Conservation (phyloP, 108 stramenopile genomes). For the Skeletonema menzelii region DNA sequence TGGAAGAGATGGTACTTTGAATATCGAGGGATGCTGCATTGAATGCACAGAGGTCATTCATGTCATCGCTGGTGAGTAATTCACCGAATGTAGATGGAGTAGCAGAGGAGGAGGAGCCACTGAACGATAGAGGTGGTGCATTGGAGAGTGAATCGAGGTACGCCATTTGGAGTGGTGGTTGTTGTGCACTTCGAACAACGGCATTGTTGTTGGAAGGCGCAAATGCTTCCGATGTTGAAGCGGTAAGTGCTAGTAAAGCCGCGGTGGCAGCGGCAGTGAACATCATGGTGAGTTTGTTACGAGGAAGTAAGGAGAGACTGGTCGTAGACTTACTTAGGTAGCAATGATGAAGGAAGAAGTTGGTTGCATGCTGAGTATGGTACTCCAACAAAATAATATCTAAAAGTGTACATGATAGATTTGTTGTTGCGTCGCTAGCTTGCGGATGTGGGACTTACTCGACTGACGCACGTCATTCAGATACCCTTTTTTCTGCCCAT, state of each 20-base stretch:
- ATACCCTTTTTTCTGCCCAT: too few species aligned
- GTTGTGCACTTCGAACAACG: background rate
- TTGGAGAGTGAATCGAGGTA: background rate
- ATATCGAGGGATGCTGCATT: conserved; percentile 1
- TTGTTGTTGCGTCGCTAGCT: too few species aligned
- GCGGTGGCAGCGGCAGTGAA: background rate
- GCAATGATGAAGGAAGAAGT: too few species aligned
- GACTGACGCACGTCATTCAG: too few species aligned
- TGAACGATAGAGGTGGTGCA: background rate
- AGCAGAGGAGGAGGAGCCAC: background rate
- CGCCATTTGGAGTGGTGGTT: background rate
- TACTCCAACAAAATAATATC: too few species aligned
- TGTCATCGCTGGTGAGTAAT: background rate
- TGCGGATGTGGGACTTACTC: too few species aligned
- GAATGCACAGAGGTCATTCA: conserved; percentile 1
- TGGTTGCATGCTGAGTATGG: too few species aligned
- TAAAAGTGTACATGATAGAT: too few species aligned
- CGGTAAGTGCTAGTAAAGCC: background rate
- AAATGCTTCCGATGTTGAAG: background rate
- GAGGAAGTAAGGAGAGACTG: background rate
- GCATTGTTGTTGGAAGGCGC: background rate
- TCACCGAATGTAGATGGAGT: background rate
- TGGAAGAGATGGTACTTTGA: background rate
- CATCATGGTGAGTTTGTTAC: background rate
- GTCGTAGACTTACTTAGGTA: too few species aligned